Conservation (phyloP, 2,329 filamentous ascomycete species). For the Colletotrichum sp. region DNA sequence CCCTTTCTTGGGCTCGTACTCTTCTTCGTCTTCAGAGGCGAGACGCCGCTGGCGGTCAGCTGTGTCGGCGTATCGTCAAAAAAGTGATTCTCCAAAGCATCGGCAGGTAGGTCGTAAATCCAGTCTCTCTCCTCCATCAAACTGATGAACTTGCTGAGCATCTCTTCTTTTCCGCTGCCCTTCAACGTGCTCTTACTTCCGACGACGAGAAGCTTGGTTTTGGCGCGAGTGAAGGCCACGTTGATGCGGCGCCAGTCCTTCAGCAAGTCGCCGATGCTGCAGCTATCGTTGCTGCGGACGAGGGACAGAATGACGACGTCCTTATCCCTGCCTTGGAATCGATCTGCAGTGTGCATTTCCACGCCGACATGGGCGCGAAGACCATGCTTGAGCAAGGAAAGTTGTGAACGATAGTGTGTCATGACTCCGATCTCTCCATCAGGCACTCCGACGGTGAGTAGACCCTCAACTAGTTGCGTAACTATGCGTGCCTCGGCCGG, state of each 20-base stretch:
- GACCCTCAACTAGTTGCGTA: slow-evolving; percentile 78
- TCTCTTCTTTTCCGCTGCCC: slow-evolving; percentile 72
- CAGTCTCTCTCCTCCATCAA: slow-evolving; percentile 82
- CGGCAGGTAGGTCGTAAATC: slow-evolving; percentile 74
- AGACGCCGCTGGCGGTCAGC: slow-evolving; percentile 36
- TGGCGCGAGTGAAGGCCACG: slow-evolving; percentile 91
- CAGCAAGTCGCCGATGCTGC: slow-evolving; percentile 86
- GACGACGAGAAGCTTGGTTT: slow-evolving; percentile 88
- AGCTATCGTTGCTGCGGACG: slow-evolving; percentile 83
- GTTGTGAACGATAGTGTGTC: slow-evolving; percentile 93
- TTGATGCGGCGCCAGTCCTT: slow-evolving; percentile 94
- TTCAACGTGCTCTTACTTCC: slow-evolving; percentile 84
- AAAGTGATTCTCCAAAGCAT: slow-evolving; percentile 69
- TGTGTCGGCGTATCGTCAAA: slow-evolving; percentile 67
- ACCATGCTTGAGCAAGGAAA: slow-evolving; percentile 79
- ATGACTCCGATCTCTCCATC: slow-evolving; percentile 87
- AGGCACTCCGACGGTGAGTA: slow-evolving; percentile 78
- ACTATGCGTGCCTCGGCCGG: slow-evolving; percentile 80
- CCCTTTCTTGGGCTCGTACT: neutral
- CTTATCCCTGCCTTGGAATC: slow-evolving; percentile 96
- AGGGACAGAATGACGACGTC: slow-evolving; percentile 88
- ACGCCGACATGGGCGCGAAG: slow-evolving; percentile 68
- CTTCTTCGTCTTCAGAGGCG: slow-evolving; percentile 3
- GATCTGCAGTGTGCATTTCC: slow-evolving; percentile 96
- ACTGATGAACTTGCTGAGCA: slow-evolving; percentile 76